Evolutionary conservation across 331 rosid species (phyloP), one percentile per base, ranked within the genome.

Genomic region (Acacia concinna): DNA sequence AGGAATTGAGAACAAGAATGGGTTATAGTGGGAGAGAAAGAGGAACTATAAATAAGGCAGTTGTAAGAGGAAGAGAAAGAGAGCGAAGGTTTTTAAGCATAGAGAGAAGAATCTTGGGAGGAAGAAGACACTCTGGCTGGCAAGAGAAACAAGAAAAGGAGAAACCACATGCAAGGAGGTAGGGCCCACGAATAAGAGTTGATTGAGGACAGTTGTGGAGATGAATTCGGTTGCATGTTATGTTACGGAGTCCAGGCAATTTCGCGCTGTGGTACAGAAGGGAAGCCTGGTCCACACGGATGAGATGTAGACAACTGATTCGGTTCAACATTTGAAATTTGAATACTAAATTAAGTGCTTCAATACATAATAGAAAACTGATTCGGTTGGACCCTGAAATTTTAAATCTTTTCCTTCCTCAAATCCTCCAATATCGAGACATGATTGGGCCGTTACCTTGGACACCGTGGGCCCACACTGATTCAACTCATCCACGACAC

Each of bases 121-220:
- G 79, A 79, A 46, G 66, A 43, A 71, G 79, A 82, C 89, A 81
- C 85, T 60, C 87, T 89, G 59, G 18, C 82, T 86, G 52, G 18
- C 81, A 72, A 12, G 27, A 64, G 67, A 71, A 56, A 71, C 40
- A 65, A 43, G 28, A 35, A 40, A 21, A 25, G 43, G 74, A 40
- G 72, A 23, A 27, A 23, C 21, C 17, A 35, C 71, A 65, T 65
- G 46, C 40, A 38, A 23, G 17, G 46, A 67, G 21, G 3, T 44
- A 6, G 40, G 49, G 18, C 71, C 37, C 8, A 32, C 30, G 8
- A 76, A n/a, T 59, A 13, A 86, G 85, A 82, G 75, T 70, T 46
- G 83, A 83, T 81, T n/a, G 12, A 0, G 30, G 82, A 75, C 91
- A 86, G 87, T 82, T 85, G 92, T 77, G 73, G 51, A 84, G 68